Base-by-base conservation (phyloP, 495 filamentous ascomycete genomes). In the Apiosordaria backusii region DNA sequence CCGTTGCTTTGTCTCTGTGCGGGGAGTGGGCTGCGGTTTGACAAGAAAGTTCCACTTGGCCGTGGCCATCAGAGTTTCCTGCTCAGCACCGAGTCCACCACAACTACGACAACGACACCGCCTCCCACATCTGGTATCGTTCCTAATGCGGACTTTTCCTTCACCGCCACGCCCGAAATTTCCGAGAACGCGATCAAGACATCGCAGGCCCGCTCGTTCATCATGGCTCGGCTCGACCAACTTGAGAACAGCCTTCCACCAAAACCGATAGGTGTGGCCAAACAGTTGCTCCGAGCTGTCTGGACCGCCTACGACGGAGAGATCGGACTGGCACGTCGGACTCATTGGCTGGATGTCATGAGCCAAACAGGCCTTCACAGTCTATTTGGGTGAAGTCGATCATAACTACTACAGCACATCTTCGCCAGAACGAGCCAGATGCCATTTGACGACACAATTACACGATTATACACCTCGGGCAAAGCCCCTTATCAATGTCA, bases 321-420 rank as follows among this genome's bases (percentile, higher is more conserved):
- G 50, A 74, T 74, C 21, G 74, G 63, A 1, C 66, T 70, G 0
- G 21, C 73, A 1, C 66, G 74, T 26, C 60, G 70, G 54, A 77
- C 75, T 3, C 75, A 77, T 45, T 77, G 75, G 75, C 62, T 77
- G 0, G 75, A 77, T 52, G 75, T 77, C 15, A 77, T 77, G 75
- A 73, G 67, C 35, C 40, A 60, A 55, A 76, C 68, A 9, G 73
- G 74, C 6, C 64, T 77, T 50, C 72, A 73, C 45, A 77, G 75
- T 57, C 64, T 77, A 0, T 77, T 77, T 59, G 75, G 75, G 1
- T 77, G 65, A 68, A 15, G 35, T 3, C 10, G 35, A 13, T 45
- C 35, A 3, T 45, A 9, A 4, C 13, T n/a, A 45, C 9, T 45
- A 45, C 35, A 9, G 21, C 4, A 59, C 57, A 59, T 13, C 3